Conservation (phyloP, 805 yeast genomes). For the Ogataea zsoltii region DNA sequence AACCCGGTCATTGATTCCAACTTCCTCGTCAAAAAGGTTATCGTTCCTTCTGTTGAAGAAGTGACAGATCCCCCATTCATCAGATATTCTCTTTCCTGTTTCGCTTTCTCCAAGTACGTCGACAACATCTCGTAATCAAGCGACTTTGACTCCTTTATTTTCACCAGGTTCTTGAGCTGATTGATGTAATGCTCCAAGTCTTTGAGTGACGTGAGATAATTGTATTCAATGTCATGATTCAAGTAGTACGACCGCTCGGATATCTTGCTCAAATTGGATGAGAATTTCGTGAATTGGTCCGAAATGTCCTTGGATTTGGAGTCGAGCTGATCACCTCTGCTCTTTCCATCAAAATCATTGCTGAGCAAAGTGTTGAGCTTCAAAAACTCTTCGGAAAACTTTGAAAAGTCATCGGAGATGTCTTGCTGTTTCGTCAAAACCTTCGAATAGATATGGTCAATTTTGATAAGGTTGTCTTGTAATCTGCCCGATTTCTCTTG, state of each 20-base stretch:
- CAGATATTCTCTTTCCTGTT: conserved; percentile 52
- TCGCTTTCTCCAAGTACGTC: conserved; percentile 74
- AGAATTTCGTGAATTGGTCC: conserved; percentile 36
- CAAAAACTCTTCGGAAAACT: conserved; percentile 66
- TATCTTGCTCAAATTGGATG: conserved; percentile 41
- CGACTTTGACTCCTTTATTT: conserved; percentile 86
- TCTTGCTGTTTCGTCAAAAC: conserved; percentile 73
- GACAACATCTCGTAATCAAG: conserved; percentile 85
- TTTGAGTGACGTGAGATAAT: conserved; percentile 77
- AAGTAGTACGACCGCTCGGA: conserved; percentile 27
- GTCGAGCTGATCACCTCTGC: conserved; percentile 22
- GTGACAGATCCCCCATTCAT: conserved; percentile 38
- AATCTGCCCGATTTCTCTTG: conserved; percentile 79
- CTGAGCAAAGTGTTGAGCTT: conserved; percentile 51
- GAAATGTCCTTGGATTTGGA: conserved; percentile 27
- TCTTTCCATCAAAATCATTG: conserved; percentile 36
- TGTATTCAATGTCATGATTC: conserved; percentile 63
- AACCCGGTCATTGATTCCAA: conserved; percentile 47
- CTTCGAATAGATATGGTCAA: conserved; percentile 76
- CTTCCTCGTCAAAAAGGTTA: conserved; percentile 43
- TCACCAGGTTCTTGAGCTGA: conserved; percentile 67
- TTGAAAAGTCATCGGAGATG: conserved; percentile 69
- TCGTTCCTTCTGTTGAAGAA: conserved; percentile 37
- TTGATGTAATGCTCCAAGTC: conserved; percentile 83
- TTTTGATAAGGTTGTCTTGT: conserved; percentile 76